Conservation (phyloP, 2,329 filamentous ascomycete species). For the Knufia petricola region DNA sequence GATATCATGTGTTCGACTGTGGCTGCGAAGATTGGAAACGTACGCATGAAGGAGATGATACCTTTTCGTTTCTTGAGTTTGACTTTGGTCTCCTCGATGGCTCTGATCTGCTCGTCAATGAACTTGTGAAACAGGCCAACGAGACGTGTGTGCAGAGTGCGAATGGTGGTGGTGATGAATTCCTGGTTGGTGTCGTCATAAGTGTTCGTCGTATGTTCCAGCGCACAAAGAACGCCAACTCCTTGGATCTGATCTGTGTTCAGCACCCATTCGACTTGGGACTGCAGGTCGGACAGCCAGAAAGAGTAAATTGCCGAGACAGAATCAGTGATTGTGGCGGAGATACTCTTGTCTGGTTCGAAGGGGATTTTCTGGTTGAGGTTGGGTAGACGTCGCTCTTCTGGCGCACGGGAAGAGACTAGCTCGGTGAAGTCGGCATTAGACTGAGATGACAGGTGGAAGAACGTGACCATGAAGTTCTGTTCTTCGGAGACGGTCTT, state of each 20-base stretch:
- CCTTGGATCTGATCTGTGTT: conserved; percentile 80
- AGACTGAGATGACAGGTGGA: conserved; percentile 81
- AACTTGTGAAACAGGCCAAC: conserved; percentile 74
- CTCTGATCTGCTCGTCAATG: conserved; percentile 86
- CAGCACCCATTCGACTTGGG: conserved; percentile 74
- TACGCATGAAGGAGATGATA: conserved; percentile 87
- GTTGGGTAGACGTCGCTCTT: conserved; percentile 61
- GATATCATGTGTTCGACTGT: conserved; percentile 76
- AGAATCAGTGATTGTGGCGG: conserved; percentile 69
- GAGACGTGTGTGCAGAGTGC: conserved; percentile 67
- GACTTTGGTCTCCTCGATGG: conserved; percentile 96
- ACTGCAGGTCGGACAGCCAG: conserved; percentile 67
- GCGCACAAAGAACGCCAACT: conserved; percentile 69
- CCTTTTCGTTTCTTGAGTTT: conserved; percentile 98
- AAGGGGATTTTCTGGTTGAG: conserved; percentile 65
- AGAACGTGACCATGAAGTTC: conserved; percentile 94
- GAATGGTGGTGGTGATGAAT: conserved; percentile 68
- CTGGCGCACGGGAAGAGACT: conserved; percentile 56
- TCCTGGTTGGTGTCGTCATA: conserved; percentile 89
- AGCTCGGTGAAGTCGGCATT: conserved; percentile 74
- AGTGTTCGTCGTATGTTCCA: conserved; percentile 69
- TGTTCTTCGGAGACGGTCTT: conserved; percentile 85
- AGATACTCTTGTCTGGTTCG: conserved; percentile 79
- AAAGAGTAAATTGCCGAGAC: conserved; percentile 87
- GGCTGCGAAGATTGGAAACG: conserved; percentile 78